Base-by-base conservation (phyloP, 768 basidiomycete genomes). In the Trametes gibbosa region DNA sequence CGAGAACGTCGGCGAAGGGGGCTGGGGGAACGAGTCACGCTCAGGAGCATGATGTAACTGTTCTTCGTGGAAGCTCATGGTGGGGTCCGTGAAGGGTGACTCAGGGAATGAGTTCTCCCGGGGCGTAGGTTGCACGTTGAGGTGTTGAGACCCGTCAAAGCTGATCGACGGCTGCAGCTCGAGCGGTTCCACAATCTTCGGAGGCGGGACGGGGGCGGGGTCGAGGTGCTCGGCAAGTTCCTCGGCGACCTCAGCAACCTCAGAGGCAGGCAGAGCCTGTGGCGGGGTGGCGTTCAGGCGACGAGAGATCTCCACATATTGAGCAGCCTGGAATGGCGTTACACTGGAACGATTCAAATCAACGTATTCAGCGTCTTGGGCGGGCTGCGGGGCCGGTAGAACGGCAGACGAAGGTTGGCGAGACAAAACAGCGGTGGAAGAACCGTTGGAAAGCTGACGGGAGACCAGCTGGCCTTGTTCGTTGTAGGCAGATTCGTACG, bases 251-350 rank as follows among this genome's bases (percentile, higher is more conserved):
- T 61, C 71, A 43, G 61, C 56, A 45, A 63, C 62, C 1, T 59
- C 62, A 41, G 60, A 50, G 35, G 64, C 64, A 34, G 74, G 66
- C 25, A 73, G 51, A 41, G 59, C 59, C 10, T 56, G 50, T 4
- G 69, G 68, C 8, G 70, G 66, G 8, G 65, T 63, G 4, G 65
- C 32, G 58, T 83, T 79, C 40, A 91, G 70, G 19, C 75, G 80
- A 64, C 79, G 76, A 5, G 85, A 82, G 55, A 90, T 89, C 65
- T 86, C 88, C 19, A 77, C 81, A 65, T 90, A 90, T 69, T 91
- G 90, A 0, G 77, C 79, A 40, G 86, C 89, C 67, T 91, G 89
- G 78, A 79, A 88, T 0, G 89, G 88, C 3, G 87, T 84, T 2
- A 89, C 81, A 65, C 87, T 89, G 17, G 84, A 84, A 43, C 89